Evolutionary conservation across 805 yeast genomes (phyloP).

Genomic region (Zygotorulaspora chibaensis): DNA sequence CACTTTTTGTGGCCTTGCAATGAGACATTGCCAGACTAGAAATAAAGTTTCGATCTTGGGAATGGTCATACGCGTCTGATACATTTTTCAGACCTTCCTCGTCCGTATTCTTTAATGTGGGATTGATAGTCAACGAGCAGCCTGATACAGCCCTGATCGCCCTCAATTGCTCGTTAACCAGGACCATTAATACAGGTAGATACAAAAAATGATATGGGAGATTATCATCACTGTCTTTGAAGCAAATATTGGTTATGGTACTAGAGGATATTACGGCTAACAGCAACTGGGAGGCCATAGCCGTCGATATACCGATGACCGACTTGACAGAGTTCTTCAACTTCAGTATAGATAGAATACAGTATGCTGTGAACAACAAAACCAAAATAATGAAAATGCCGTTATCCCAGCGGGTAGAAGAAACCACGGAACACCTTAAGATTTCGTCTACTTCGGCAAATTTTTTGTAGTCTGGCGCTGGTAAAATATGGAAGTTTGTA

Average conservation of each 20-base stretch:
- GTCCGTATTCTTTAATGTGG: neutral
- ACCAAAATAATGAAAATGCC: neutral
- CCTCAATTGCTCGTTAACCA: slow-evolving; percentile 6
- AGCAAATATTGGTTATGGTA: slow-evolving; percentile 16
- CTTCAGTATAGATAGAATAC: slow-evolving; percentile 4
- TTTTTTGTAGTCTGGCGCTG: slow-evolving; percentile 4
- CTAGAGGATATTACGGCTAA: slow-evolving; percentile 14
- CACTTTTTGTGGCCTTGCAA: slow-evolving; percentile 2
- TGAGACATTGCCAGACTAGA: slow-evolving; percentile 13
- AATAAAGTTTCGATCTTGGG: slow-evolving; percentile 38
- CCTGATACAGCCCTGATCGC: slow-evolving; percentile 6
- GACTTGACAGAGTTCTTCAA: slow-evolving; percentile 15
- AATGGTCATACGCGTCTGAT: neutral
- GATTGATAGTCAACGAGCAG: slow-evolving; percentile 27
- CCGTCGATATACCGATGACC: slow-evolving; percentile 13
- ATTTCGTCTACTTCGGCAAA: slow-evolving; percentile 18
- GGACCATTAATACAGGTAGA: slow-evolving; percentile 12
- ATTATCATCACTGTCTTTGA: slow-evolving; percentile 14
- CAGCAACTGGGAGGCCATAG: slow-evolving; percentile 12
- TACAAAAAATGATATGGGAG: slow-evolving; percentile 15
- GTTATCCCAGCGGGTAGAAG: neutral
- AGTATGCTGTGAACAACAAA: neutral
- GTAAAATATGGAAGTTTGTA: slow-evolving; percentile 19
- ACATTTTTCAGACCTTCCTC: neutral
- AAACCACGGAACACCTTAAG: slow-evolving; percentile 9